Evolutionary conservation across 2,329 filamentous ascomycete species (phyloP).

Genomic region (Epichloe glyceriae): DNA sequence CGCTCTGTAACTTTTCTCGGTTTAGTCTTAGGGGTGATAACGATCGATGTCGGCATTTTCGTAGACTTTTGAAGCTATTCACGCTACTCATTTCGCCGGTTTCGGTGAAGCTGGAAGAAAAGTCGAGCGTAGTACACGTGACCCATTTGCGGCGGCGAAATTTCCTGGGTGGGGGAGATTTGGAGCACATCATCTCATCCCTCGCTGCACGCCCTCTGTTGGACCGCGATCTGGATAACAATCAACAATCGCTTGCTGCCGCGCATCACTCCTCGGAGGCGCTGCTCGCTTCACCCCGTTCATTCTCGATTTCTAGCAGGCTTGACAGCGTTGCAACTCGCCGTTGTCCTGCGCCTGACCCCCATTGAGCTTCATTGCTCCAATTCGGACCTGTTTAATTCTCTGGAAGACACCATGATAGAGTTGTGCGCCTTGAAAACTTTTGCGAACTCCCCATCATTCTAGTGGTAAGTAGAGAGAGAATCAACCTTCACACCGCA

Average conservation of each 20-base stretch:
- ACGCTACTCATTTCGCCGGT: neutral
- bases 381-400: neutral
- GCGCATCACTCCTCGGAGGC: constrained; percentile 7
- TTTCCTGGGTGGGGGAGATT: neutral
- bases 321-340: neutral
- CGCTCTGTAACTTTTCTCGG: no score
- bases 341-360: constrained; percentile 5
- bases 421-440: constrained; percentile 22
- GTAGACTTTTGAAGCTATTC: neutral
- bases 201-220: neutral
- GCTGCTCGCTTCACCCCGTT: neutral
- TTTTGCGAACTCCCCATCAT: constrained; percentile 20
- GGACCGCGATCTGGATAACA: neutral
- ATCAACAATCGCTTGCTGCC: neutral
- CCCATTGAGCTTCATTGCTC: no score
- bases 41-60: no score
- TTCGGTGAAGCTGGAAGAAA: neutral
- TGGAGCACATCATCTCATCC: neutral
- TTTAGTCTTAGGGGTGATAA: no score
- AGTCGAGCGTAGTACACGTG: neutral
- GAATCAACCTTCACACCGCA: no score
- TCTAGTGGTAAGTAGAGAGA: constrained; percentile 22
- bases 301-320: neutral
- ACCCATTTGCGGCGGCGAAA: neutral
- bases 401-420: constrained; percentile 27